A percentile compares a stretch with the other conserved stretches of the same genome.
Evolutionary conservation across 768 basidiomycete species (phyloP).

Genomic region (Naganishia randhawae): DNA sequence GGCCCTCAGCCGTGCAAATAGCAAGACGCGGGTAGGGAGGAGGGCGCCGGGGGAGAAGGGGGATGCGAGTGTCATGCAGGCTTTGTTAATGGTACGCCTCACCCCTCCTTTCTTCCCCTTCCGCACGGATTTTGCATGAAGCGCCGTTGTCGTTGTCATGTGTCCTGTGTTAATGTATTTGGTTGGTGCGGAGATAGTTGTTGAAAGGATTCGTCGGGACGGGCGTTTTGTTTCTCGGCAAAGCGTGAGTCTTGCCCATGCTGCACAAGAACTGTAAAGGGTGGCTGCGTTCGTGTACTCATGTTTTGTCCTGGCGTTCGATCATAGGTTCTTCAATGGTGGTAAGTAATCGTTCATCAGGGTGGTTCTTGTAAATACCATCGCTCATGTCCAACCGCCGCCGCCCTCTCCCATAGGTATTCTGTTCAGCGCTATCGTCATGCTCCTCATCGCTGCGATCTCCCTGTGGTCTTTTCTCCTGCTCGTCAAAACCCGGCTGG

Average conservation of each 20-base stretch:
- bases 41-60: conserved; percentile 59
- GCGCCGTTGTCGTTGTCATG: too few species aligned
- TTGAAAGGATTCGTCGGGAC: conserved; percentile 93
- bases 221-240: conserved; percentile 90
- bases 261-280: neutral
- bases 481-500: conserved; percentile 78
- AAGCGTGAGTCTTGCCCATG: conserved; percentile 66
- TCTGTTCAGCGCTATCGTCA: conserved; percentile 74
- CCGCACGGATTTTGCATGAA: too few species aligned
- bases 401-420: conserved; percentile 53
- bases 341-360: neutral
- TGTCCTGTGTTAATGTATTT: neutral
- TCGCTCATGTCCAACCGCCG: neutral
- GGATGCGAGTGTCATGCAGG: conserved; percentile 84
- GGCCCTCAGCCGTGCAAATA: conserved; percentile 35
- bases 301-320: neutral
- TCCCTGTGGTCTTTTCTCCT: conserved; percentile 92
- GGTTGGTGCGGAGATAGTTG: conserved; percentile 56
- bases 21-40: conserved; percentile 54
- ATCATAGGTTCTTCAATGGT: conserved; percentile 84
- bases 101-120: neutral
- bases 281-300: neutral
- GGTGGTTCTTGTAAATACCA: neutral
- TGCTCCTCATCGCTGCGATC: conserved; percentile 75
- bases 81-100: conserved; percentile 76